phyloP scores from a whole-genome alignment of 108 stramenopile species.

The Mayamaea pseudoterrestris region DNA sequence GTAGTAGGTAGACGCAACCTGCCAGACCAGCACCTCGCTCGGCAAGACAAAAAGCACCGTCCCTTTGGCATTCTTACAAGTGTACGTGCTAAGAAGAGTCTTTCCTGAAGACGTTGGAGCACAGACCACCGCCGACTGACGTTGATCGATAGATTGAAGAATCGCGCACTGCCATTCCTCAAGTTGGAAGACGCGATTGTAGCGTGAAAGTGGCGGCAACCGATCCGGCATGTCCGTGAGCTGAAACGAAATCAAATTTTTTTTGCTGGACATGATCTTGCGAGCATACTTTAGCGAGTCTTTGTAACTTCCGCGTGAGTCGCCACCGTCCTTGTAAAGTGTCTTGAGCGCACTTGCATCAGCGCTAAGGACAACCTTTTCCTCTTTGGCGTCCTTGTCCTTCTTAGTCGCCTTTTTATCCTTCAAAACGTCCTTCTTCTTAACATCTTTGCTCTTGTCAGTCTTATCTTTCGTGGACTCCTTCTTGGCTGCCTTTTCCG shows the following conservation, averaged over 20 bases:
- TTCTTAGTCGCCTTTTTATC: slow-evolving; percentile 63
- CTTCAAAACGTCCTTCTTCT: slow-evolving; percentile 59
- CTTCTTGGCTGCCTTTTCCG: slow-evolving; percentile 80
- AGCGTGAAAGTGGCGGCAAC: slow-evolving; percentile 93
- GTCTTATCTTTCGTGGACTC: slow-evolving; percentile 70
- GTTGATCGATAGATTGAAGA: slow-evolving; percentile 81
- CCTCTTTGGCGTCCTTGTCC: slow-evolving; percentile 43
- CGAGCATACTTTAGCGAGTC: slow-evolving; percentile 89
- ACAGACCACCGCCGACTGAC: slow-evolving; percentile 90
- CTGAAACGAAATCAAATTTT: slow-evolving; percentile 86
- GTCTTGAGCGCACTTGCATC: slow-evolving; percentile 63
- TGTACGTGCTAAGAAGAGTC: slow-evolving; percentile 97
- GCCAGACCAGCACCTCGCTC: slow-evolving; percentile 98
- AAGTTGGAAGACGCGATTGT: slow-evolving; percentile 87
- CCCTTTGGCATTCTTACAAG: slow-evolving; percentile 79
- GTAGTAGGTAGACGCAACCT: slow-evolving; percentile 98
- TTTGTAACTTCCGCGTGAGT: slow-evolving; percentile 69
- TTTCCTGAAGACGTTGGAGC: slow-evolving; percentile 98
- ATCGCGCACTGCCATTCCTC: slow-evolving; percentile 97
- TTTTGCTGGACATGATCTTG: slow-evolving; percentile 80
- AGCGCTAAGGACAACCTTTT: slow-evolving; percentile 52
- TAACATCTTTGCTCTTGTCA: slow-evolving; percentile 62
- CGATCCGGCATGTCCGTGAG: slow-evolving; percentile 94
- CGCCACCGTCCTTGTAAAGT: slow-evolving; percentile 78
- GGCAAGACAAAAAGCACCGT: slow-evolving; percentile 96